Evolutionary conservation across 2,329 filamentous ascomycete species (phyloP).

Genomic region (Chalara sp.): DNA sequence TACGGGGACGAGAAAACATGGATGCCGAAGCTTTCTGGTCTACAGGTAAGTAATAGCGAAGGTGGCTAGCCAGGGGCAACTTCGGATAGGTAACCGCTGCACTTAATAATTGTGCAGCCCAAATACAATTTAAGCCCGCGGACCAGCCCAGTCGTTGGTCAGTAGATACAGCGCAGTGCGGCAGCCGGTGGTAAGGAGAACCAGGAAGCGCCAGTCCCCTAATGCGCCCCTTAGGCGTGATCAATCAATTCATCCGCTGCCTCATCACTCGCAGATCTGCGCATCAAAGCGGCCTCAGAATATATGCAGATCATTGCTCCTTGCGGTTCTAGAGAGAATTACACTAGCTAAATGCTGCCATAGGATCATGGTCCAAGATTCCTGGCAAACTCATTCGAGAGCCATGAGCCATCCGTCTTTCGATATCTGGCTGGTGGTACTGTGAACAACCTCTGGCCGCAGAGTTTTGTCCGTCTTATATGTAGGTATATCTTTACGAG

Average conservation of each 20-base stretch:
- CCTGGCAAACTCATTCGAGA: background rate
- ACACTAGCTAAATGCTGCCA: background rate
- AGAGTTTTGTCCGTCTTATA: background rate
- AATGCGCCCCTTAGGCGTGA: no score
- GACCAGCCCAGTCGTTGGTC: no score
- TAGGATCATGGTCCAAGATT: background rate
- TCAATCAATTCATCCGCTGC: no score
- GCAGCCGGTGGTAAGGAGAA: background rate
- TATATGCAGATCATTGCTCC: no score
- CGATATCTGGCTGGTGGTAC: background rate
- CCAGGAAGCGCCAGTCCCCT: no score
- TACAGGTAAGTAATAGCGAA: conserved; percentile 11
- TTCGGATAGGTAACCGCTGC: conserved; percentile 7
- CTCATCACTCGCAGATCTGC: no score
- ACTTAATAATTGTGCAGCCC: conserved; percentile 1
- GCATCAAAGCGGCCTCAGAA: no score
- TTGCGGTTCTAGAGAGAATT: no score
- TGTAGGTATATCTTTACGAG: background rate
- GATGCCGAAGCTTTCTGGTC: conserved; percentile 10
- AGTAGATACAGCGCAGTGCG: background rate
- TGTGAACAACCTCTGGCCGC: background rate
- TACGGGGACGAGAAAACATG: conserved; percentile 15
- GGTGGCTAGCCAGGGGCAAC: conserved; percentile 6
- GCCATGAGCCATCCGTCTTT: background rate
- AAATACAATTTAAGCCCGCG: conserved; percentile 2